Evolutionary conservation across 805 yeast species (phyloP).

Genomic region (Phaffomyces antillensis): DNA sequence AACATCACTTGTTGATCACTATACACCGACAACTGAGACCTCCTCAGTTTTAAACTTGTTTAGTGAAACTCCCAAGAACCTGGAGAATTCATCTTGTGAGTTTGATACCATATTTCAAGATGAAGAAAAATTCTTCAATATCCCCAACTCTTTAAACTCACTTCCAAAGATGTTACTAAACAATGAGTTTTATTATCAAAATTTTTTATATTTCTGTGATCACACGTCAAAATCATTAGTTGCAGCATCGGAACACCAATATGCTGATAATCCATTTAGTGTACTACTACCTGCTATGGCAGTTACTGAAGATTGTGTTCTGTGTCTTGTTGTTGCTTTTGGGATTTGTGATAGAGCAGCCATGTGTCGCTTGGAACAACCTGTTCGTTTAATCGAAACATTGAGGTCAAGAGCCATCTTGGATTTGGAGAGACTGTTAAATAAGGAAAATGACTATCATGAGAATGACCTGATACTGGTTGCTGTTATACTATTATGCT

Average conservation of each 20-base stretch:
- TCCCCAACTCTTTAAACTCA: not conserved
- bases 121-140: not conserved
- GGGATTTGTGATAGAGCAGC: not conserved
- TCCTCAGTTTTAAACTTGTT: no score
- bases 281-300: not conserved
- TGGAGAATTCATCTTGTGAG: no score
- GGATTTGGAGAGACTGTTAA: not conserved
- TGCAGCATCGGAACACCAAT: not conserved
- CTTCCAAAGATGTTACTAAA: not conserved
- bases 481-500: not conserved
- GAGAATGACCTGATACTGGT: not conserved
- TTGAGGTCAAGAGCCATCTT: not conserved
- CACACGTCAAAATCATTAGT: not conserved
- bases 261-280: not conserved
- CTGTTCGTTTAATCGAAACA: not conserved
- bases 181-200: not conserved
- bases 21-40: no score
- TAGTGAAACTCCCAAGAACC: no score
- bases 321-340: not conserved
- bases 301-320: not conserved
- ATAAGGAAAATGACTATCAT: not conserved
- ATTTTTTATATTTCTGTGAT: not conserved
- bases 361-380: not conserved
- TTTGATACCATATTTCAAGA: not conserved
- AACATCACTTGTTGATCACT: no score